phyloP scores from a whole-genome alignment of 768 basidiomycete species.

The Suillus americanus region DNA sequence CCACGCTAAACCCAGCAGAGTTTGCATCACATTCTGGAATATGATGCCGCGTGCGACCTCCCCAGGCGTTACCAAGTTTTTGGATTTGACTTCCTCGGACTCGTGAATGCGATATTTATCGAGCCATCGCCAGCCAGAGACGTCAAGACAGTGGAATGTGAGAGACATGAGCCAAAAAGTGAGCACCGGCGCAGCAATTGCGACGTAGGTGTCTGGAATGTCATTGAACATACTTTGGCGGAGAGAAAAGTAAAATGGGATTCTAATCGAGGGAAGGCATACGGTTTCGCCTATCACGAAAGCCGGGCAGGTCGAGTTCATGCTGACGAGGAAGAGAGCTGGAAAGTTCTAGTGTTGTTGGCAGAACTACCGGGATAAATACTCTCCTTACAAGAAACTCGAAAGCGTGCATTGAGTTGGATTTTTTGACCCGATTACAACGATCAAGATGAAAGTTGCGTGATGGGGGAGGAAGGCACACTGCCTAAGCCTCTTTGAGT shows the following conservation, averaged over 20 bases:
- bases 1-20: constrained; percentile 67
- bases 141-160: constrained; percentile 81
- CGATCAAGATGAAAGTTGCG: no score
- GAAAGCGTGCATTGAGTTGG: not conserved
- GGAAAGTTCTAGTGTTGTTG: no score
- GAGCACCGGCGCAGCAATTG: constrained; percentile 74
- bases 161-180: constrained; percentile 84
- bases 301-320: constrained; percentile 38
- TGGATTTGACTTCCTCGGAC: constrained; percentile 68
- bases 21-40: constrained; percentile 86
- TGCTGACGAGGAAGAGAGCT: constrained; percentile 9
- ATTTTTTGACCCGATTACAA: no score
- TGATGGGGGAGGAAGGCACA: no score
- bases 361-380: no score
- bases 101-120: constrained; percentile 88
- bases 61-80: constrained; percentile 69
- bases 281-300: constrained; percentile 34
- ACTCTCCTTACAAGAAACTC: not conserved
- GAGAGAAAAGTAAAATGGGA: constrained; percentile 58
- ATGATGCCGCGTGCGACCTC: constrained; percentile 81
- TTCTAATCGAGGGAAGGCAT: constrained; percentile 32
- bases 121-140: constrained; percentile 69
- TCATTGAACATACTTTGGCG: constrained; percentile 47
- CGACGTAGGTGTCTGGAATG: constrained; percentile 69
- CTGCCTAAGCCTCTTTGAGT: no score